Conservation (phyloP, 2,329 filamentous ascomycete genomes). For the Claviceps cyperi region DNA sequence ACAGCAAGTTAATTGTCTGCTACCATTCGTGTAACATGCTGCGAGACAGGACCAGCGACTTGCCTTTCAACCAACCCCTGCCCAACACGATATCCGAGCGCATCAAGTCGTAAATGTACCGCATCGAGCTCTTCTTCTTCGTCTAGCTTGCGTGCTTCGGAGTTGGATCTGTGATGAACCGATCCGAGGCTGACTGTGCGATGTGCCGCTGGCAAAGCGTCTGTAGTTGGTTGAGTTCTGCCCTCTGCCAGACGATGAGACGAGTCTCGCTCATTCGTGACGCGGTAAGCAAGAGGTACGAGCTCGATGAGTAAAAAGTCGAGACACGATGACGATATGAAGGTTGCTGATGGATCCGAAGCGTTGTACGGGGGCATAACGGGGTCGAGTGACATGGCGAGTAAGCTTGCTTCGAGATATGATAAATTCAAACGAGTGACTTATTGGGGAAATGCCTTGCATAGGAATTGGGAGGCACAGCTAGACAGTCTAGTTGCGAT, state of each 20-base stretch:
- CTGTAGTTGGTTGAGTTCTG: conserved; percentile 9
- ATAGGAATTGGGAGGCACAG: neutral
- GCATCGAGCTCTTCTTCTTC: conserved; percentile 76
- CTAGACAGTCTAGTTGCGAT: neutral
- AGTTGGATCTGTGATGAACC: conserved; percentile 7
- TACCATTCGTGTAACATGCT: neutral
- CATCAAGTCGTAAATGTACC: conserved; percentile 72
- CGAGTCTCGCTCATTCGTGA: conserved; percentile 57
- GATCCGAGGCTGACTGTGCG: conserved; percentile 12
- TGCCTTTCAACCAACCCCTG: conserved; percentile 85
- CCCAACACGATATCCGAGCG: conserved; percentile 78
- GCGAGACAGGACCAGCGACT: conserved; percentile 12
- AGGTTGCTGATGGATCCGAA: conserved; percentile 59
- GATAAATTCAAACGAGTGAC: too few relatives aligned
- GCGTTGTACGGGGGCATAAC: conserved; percentile 55
- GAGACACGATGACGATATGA: conserved; percentile 72
- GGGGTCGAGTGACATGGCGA: conserved; percentile 58
- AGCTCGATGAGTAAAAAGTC: conserved; percentile 95
- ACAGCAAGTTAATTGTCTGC: neutral
- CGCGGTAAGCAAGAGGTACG: conserved; percentile 81
- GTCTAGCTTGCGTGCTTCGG: conserved; percentile 26
- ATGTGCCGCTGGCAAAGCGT: neutral
- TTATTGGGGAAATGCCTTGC: too few relatives aligned
- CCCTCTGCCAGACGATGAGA: conserved; percentile 13
- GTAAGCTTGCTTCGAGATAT: neutral